phyloP scores from a whole-genome alignment of 805 yeast genomes.

The Schizosaccharomyces lindneri region DNA sequence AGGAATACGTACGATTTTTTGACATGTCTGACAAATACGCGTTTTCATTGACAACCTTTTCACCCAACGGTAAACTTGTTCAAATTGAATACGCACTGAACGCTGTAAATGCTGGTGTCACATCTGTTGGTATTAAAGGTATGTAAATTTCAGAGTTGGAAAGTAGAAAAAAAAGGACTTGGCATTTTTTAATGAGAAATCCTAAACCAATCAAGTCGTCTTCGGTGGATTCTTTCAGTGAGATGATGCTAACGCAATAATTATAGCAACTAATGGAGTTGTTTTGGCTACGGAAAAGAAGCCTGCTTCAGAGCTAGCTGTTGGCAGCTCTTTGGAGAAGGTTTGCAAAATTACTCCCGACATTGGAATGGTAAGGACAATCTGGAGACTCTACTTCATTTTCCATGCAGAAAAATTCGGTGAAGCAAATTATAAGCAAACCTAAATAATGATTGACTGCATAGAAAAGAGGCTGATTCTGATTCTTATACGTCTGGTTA shows the following conservation, averaged over 20 bases:
- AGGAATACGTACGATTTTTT: too few species aligned
- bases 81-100: constrained; percentile 94
- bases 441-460: too few species aligned
- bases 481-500: neutral
- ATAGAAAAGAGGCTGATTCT: too few species aligned
- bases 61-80: constrained; percentile 93
- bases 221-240: neutral
- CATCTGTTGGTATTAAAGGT: constrained; percentile 69
- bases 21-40: constrained; percentile 93
- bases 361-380: constrained; percentile 50
- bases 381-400: too few species aligned
- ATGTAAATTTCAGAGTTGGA: neutral
- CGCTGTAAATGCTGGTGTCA: constrained; percentile 94
- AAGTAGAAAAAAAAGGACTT: neutral
- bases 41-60: constrained; percentile 86
- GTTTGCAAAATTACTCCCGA: constrained; percentile 74
- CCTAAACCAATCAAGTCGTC: too few species aligned
- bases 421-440: too few species aligned
- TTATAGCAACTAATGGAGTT: constrained; percentile 68
- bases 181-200: neutral
- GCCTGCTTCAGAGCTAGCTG: constrained; percentile 51
- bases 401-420: too few species aligned
- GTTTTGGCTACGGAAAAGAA: constrained; percentile 93
- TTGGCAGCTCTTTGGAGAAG: constrained; percentile 50
- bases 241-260: neutral